Percentiles rank a stretch among this genome's conserved stretches.
Conservation (phyloP, 768 basidiomycete genomes). For the Russula virescens region DNA sequence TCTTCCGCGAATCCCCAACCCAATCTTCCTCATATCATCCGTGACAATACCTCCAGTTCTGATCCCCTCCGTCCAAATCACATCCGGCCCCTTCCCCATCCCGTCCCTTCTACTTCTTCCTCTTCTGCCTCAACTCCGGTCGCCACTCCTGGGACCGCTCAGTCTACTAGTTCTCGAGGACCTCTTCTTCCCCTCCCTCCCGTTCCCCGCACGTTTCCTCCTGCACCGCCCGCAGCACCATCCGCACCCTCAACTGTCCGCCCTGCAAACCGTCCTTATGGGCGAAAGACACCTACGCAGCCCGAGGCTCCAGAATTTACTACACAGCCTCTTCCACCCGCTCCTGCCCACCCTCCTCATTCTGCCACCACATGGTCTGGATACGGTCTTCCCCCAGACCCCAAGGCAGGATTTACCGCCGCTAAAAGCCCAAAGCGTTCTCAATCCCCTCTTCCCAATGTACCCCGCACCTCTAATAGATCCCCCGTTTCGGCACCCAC, state of each 20-base stretch:
- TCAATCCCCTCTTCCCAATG: slow-evolving; percentile 37
- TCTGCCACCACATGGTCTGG: slow-evolving; percentile 25
- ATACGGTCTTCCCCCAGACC: slow-evolving; percentile 56
- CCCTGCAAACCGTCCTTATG: slow-evolving; percentile 26
- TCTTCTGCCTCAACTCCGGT: slow-evolving; percentile 30
- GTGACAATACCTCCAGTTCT: slow-evolving; percentile 45
- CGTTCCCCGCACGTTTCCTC: slow-evolving; percentile 58
- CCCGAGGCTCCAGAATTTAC: slow-evolving; percentile 41
- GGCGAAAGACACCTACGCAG: slow-evolving; percentile 54
- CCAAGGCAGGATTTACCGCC: slow-evolving; percentile 48
- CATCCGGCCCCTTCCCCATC: slow-evolving; percentile 48
- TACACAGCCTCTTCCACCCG: slow-evolving; percentile 33
- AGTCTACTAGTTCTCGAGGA: slow-evolving; percentile 37
- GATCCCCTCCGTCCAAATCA: slow-evolving; percentile 43
- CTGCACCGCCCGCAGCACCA: slow-evolving; percentile 23
- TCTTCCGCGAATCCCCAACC: slow-evolving; percentile 43
- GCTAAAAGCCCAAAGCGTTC: slow-evolving; percentile 31
- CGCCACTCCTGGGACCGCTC: slow-evolving; percentile 34
- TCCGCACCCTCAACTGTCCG: slow-evolving; percentile 33
- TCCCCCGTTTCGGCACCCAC: slow-evolving; percentile 30
- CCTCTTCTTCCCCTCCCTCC: slow-evolving; percentile 65
- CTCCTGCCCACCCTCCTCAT: slow-evolving; percentile 30
- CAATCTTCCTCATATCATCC: slow-evolving; percentile 69
- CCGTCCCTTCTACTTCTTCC: slow-evolving; percentile 25
- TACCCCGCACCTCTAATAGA: slow-evolving; percentile 30